Conservation (phyloP, 495 filamentous ascomycete species). For the Penicillium alfredii region DNA sequence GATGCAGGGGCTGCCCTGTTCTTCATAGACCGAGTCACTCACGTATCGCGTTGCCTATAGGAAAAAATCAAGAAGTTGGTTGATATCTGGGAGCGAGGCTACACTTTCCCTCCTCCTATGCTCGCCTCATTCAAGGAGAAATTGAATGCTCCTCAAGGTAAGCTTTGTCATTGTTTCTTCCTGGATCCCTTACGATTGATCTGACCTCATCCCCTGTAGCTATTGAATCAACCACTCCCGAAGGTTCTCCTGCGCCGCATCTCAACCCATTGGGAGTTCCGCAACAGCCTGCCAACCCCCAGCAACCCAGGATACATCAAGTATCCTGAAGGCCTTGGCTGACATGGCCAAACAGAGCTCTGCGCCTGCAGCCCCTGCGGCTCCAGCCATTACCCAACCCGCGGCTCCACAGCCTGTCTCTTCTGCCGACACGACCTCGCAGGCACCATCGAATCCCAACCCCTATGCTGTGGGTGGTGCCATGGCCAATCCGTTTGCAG, state of each 20-base stretch:
- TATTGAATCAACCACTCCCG: constrained; percentile 71
- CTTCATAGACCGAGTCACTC: constrained; percentile 45
- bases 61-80: constrained; percentile 94
- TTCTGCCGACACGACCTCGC: constrained; percentile 41
- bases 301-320: constrained; percentile 54
- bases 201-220: constrained; percentile 27
- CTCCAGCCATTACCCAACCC: constrained; percentile 45
- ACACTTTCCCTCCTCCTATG: constrained; percentile 80
- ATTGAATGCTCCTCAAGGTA: constrained; percentile 61
- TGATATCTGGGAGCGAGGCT: constrained; percentile 96
- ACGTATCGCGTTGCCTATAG: constrained; percentile 53
- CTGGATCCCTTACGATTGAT: too few relatives aligned
- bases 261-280: constrained; percentile 31
- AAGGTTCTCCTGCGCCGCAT: constrained; percentile 66
- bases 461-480: constrained; percentile 47
- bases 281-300: constrained; percentile 36
- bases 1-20: too few relatives aligned
- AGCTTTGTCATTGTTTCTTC: too few relatives aligned
- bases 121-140: constrained; percentile 82
- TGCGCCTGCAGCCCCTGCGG: constrained; percentile 47
- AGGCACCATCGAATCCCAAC: constrained; percentile 52
- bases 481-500: constrained; percentile 45
- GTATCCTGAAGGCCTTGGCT: constrained; percentile 75
- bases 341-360: constrained; percentile 81
- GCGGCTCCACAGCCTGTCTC: constrained; percentile 37